Evolutionary conservation across 1,284 basidiomycete genomes (phyloP), one percentile per base, ranked within the genome.

Genomic region (Cutaneotrichosporon mucoides): DNA sequence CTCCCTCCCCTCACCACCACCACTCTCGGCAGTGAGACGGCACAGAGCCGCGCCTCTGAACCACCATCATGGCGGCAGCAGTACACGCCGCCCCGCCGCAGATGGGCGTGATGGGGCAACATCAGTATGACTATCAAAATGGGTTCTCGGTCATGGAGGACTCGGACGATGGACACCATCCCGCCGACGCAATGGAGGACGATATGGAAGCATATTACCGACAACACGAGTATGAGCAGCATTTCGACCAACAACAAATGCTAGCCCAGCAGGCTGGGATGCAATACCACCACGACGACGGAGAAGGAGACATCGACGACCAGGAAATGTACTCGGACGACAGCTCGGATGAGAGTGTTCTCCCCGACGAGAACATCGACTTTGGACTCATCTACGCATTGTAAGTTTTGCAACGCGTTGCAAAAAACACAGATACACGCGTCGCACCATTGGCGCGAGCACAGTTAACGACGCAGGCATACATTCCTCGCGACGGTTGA

Each of bases 401-500:
- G 76, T 79, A 49, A 67, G 76, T 72, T 13, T 46, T 6, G 16
- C 24, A 24, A 24, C 24, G 24, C 24, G 24, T 24, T 24, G 24
- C 24, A 24, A 24, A 24, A 24, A 24, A 24, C 24, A 24, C 24
- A 24, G 24, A 24, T 24, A 24, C 24, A 24, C 24, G 24, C 24
- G 24, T 24, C 24, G 24, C 24, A 24, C 24, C 24, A 24, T 24
- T 24, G 24, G 24, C 24, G 24, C 24, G 24, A 24, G 24, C 24
- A 24, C 24, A 24, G 24, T 24, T 24, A 24, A 54, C 24, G 24
- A 24, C 24, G 24, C 24, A 79, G 78, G 47, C 92, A 94, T 73
- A 94, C 90, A 66, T 96, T 96, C 76, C 87, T 92, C 10, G 93
- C 93, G 0, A 96, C 93, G 0, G 92, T 96, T 33, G 93, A 96